Evolutionary conservation across 1,284 basidiomycete species (phyloP).

Genomic region (Rhodofomes roseus): DNA sequence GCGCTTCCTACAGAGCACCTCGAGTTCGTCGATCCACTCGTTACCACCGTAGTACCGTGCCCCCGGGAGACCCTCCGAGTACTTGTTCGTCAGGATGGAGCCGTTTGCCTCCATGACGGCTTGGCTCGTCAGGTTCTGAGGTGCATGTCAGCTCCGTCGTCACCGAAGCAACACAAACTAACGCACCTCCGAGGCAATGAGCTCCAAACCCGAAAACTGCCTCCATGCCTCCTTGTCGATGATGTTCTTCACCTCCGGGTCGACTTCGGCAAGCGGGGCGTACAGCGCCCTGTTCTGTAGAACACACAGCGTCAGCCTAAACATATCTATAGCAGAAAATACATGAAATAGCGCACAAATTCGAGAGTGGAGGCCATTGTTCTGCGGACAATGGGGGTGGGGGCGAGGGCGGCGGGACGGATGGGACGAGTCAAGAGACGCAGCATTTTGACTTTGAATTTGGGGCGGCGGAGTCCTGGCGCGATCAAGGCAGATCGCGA

Average conservation of each 20-base stretch:
- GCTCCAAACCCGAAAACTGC: conserved; percentile 96
- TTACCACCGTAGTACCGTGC: conserved; percentile 98
- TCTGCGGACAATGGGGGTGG: conserved; percentile 23
- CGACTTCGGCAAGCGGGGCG: conserved; percentile 81
- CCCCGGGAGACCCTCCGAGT: conserved; percentile 92
- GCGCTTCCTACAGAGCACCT: conserved; percentile 92
- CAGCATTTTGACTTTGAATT: conserved; percentile 18
- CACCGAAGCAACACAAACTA: conserved; percentile 15
- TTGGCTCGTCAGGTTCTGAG: conserved; percentile 88
- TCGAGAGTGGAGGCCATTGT: conserved; percentile 57
- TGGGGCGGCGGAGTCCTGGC: not conserved
- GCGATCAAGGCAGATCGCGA: not conserved
- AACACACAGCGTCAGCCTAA: not conserved
- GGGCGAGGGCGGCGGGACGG: conserved; percentile 13
- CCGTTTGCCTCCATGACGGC: conserved; percentile 99
- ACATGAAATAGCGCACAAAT: conserved; percentile 42
- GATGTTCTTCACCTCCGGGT: conserved; percentile 95
- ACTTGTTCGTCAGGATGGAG: conserved; percentile 98
- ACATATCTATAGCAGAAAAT: not conserved
- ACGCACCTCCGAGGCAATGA: conserved; percentile 88
- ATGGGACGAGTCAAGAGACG: conserved; percentile 25
- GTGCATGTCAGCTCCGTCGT: conserved; percentile 8
- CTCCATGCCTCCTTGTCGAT: conserved; percentile 99
- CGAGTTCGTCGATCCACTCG: conserved; percentile 96
- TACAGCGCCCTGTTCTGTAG: conserved; percentile 89